Conservation (phyloP, 345 rosid species). For the Camelina hispida region DNA sequence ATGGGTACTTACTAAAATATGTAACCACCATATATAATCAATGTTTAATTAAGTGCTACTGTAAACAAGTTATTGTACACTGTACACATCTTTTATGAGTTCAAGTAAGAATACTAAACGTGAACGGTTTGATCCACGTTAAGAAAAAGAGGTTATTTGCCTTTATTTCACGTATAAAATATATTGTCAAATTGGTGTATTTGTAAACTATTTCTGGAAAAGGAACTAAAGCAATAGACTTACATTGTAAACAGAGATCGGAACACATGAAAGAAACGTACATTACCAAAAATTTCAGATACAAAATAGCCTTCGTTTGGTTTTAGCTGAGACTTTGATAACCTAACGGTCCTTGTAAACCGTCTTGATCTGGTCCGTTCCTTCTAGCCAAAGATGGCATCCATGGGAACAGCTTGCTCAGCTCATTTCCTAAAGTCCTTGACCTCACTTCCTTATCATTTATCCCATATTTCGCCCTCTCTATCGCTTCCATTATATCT, state of each 20-base stretch:
- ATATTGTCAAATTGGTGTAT: neutral
- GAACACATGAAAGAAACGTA: conserved; percentile 1
- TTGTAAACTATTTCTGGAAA: neutral
- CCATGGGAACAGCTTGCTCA: conserved; percentile 91
- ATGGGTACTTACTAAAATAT: neutral
- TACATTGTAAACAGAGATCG: conserved; percentile 7
- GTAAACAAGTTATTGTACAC: neutral
- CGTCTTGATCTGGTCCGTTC: conserved; percentile 59
- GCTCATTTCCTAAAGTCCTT: conserved; percentile 66
- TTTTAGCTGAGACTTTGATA: conserved; percentile 78
- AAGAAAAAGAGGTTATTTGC: too few species aligned
- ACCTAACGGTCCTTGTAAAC: conserved; percentile 77
- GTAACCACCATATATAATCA: too few species aligned
- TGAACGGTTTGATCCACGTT: too few species aligned
- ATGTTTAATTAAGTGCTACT: neutral
- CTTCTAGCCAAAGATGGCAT: conserved; percentile 75
- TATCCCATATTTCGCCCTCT: conserved; percentile 94
- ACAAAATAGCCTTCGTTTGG: conserved; percentile 15
- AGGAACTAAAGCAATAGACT: neutral
- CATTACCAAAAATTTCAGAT: conserved; percentile 25
- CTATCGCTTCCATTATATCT: conserved; percentile 95
- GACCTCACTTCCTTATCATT: conserved; percentile 61
- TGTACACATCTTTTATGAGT: too few species aligned
- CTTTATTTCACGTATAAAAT: too few species aligned
- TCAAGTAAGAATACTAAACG: too few species aligned